These are phyloP conservation scores for Gossypium arboreum DNA, from an alignment of 345 rosid genomes.

Conservation along the genomic window DNA sequence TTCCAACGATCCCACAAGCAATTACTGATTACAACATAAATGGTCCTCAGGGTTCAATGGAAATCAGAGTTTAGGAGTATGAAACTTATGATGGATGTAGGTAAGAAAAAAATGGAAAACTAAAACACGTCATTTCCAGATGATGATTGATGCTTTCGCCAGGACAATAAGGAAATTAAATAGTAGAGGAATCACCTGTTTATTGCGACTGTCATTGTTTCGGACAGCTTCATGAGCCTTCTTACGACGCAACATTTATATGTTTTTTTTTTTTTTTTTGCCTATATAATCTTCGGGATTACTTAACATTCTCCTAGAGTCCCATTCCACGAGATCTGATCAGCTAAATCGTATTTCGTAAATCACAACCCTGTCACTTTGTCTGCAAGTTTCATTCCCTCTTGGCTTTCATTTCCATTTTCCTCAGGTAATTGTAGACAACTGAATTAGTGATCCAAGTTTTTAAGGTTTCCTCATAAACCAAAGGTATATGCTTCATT, in stretches of 20 bases:
- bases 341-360: background rate
- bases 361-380: background rate
- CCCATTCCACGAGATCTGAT: background rate
- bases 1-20: background rate
- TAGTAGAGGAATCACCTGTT: background rate
- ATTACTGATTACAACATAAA: background rate
- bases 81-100: background rate
- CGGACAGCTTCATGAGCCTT: background rate
- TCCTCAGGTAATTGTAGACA: background rate
- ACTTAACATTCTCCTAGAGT: background rate
- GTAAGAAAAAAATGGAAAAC: background rate
- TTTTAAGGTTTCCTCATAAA: too few relatives aligned
- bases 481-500: background rate
- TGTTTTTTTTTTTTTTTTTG: background rate
- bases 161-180: constrained; percentile 1
- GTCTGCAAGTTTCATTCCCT: background rate
- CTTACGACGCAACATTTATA: background rate
- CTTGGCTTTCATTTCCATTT: background rate
- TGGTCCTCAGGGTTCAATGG: background rate
- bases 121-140: background rate
- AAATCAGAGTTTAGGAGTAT: background rate
- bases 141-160: background rate
- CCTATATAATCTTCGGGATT: constrained; percentile 16
- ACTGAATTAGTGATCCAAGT: too few relatives aligned
- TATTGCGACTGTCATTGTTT: background rate